Base-by-base conservation (phyloP, 2,329 filamentous ascomycete genomes). In the Hypoxylon sp. region DNA sequence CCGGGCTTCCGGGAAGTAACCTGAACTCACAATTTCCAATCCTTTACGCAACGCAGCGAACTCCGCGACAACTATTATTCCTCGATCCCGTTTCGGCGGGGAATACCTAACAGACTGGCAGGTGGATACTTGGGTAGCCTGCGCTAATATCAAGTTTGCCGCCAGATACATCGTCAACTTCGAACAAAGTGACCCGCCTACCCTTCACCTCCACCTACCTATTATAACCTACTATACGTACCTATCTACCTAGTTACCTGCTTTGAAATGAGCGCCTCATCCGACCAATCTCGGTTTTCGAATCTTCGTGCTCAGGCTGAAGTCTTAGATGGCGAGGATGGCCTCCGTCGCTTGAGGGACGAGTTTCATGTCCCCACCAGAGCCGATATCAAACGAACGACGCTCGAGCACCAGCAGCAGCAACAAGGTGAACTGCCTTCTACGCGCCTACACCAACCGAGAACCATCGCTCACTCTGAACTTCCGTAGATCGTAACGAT, bases 291-390 rank as follows among this genome's bases (percentile, higher is more conserved):
- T 52, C 70, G 42, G n/a, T 69, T 71, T 52, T 60, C 67, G 55
- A 71, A 70, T 56, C 70, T 77, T 60, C 68, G 66, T 32, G 68
- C 69, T 60, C 69, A 74, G 67, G 75, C 75, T 69, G 64, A 72
- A 64, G 61, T 64, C 33, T 65, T 75, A 14, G 75, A 77, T 56
- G 55, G 52, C 51, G 71, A 73, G 26, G 74, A 77, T 49, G 36
- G 46, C 26, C 70, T 77, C 60, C 68, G 69, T 45, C 71, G 71
- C 26, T 64, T 75, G 51, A 71, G 72, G 57, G 68, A 72, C 50
- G 74, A 76, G 56, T 77, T 76, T 48, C 71, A 64, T 5, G 72
- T 77, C 52, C 75, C 75, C 46, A 73, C 71, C 9, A 71, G 64
- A 61, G 74, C 72, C 42, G 75, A 76, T 33, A 67, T 76, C 55